These are phyloP conservation scores for Baorangia bicolor DNA, from an alignment of 768 basidiomycete species.

Conservation along the genomic window DNA sequence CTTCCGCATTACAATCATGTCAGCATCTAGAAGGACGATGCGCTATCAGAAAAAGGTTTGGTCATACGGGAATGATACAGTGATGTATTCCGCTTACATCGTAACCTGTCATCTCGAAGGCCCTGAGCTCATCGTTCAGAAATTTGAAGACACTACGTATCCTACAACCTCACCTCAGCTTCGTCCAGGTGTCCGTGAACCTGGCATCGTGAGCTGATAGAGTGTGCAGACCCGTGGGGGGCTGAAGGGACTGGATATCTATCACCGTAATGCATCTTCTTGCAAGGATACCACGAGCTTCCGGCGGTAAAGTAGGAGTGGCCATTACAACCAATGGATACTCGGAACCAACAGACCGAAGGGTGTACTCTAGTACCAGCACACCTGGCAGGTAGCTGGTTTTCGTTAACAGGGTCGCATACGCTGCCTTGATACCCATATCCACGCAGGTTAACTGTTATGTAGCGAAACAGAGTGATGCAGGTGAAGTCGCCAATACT, in stretches of 20 bases:
- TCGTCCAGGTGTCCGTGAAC: slow-evolving; percentile 67
- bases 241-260: slow-evolving; percentile 61
- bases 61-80: neutral
- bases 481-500: neutral
- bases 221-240: slow-evolving; percentile 40
- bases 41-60: slow-evolving; percentile 44
- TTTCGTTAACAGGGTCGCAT: slow-evolving; percentile 77
- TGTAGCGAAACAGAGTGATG: neutral
- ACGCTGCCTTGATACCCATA: slow-evolving; percentile 52
- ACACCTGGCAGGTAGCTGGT: slow-evolving; percentile 55
- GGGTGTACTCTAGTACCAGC: slow-evolving; percentile 52
- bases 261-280: slow-evolving; percentile 52
- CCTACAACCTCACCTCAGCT: slow-evolving; percentile 41
- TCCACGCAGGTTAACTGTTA: neutral
- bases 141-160: slow-evolving; percentile 22
- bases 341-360: slow-evolving; percentile 52
- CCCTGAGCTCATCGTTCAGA: slow-evolving; percentile 29
- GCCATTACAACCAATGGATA: slow-evolving; percentile 84
- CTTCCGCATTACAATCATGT: slow-evolving; percentile 81
- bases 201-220: slow-evolving; percentile 42
- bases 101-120: slow-evolving; percentile 66
- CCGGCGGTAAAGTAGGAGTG: slow-evolving; percentile 53
- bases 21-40: slow-evolving; percentile 79
- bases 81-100: slow-evolving; percentile 44
- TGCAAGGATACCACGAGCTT: slow-evolving; percentile 50